Percentiles rank a stretch among this genome's conserved stretches.
phyloP scores from a whole-genome alignment of 495 filamentous ascomycete species.

The Aspergillus leporis region DNA sequence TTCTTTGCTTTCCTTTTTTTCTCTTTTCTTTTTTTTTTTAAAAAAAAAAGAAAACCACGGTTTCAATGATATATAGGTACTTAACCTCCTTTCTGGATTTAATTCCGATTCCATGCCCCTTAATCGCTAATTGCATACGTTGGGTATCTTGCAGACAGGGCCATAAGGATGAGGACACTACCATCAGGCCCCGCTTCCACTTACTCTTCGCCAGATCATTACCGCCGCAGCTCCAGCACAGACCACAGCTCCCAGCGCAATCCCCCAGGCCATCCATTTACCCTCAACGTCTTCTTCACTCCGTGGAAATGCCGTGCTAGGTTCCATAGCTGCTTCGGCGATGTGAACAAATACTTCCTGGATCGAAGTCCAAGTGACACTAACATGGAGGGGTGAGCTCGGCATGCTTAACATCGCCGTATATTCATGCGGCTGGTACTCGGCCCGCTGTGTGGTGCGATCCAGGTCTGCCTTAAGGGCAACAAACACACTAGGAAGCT shows the following conservation, averaged over 20 bases:
- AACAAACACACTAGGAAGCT: slow-evolving; percentile 84
- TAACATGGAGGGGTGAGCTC: slow-evolving; percentile 86
- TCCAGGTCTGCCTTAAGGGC: slow-evolving; percentile 93
- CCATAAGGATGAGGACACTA: slow-evolving; percentile 9
- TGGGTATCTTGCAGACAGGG: slow-evolving; percentile 20
- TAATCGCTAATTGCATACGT: not conserved
- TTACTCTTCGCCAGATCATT: slow-evolving; percentile 67
- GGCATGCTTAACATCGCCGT: slow-evolving; percentile 73
- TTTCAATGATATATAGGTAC: not conserved
- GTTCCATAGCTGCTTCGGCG: slow-evolving; percentile 88
- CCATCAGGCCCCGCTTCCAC: slow-evolving; percentile 35
- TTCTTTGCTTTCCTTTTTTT: no score
- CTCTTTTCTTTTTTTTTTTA: not conserved
- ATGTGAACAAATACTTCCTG: slow-evolving; percentile 86
- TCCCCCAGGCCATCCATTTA: slow-evolving; percentile 80
- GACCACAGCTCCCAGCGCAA: slow-evolving; percentile 77
- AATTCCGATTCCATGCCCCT: not conserved
- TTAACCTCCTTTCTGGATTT: not conserved
- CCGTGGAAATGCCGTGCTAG: slow-evolving; percentile 83
- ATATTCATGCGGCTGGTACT: slow-evolving; percentile 91
- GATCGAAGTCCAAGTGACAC: slow-evolving; percentile 86
- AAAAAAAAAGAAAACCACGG: not conserved
- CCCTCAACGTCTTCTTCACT: slow-evolving; percentile 76
- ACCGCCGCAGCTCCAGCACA: slow-evolving; percentile 80
- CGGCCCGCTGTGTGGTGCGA: slow-evolving; percentile 87